A percentile compares a stretch with the other conserved stretches of the same genome.
Conservation (phyloP, 2,329 filamentous ascomycete species). For the Lasiodiplodia gonubiensis region DNA sequence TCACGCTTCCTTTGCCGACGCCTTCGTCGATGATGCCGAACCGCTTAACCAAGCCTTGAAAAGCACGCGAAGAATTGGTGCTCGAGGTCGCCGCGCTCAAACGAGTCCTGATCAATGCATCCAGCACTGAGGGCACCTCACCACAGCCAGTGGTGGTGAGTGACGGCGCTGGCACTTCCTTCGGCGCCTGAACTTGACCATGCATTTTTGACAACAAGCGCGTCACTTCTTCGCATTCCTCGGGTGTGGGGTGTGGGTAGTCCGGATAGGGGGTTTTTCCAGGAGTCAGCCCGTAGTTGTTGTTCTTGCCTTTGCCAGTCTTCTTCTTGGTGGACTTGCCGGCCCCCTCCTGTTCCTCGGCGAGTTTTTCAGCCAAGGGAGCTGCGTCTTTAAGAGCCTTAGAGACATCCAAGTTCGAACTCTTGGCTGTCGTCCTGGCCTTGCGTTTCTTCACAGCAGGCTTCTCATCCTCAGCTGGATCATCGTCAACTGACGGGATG, state of each 20-base stretch:
- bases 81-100: constrained; percentile 66
- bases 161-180: constrained; percentile 72
- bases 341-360: not conserved
- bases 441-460: not conserved
- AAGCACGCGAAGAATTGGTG: constrained; percentile 68
- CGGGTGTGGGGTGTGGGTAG: constrained; percentile 66
- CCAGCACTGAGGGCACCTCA: constrained; percentile 68
- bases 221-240: constrained; percentile 73
- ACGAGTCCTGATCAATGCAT: constrained; percentile 67
- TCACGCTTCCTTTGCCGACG: constrained; percentile 71
- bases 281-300: constrained; percentile 53
- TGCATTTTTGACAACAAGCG: constrained; percentile 69
- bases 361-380: constrained; percentile 38
- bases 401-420: constrained; percentile 32
- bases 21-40: constrained; percentile 69
- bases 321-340: constrained; percentile 36
- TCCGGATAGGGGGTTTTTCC: constrained; percentile 70
- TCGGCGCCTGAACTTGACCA: constrained; percentile 67
- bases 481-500: constrained; percentile 30
- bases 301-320: constrained; percentile 43
- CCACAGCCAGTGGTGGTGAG: constrained; percentile 73
- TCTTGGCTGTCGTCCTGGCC: constrained; percentile 29
- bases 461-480: constrained; percentile 11
- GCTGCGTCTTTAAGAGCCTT: constrained; percentile 31
- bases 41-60: constrained; percentile 66